A percentile compares a stretch with the other conserved stretches of the same genome.
These are phyloP conservation scores for Zymoseptoria ardabiliae DNA, from an alignment of 2,329 filamentous ascomycete species.

Conservation along the genomic window DNA sequence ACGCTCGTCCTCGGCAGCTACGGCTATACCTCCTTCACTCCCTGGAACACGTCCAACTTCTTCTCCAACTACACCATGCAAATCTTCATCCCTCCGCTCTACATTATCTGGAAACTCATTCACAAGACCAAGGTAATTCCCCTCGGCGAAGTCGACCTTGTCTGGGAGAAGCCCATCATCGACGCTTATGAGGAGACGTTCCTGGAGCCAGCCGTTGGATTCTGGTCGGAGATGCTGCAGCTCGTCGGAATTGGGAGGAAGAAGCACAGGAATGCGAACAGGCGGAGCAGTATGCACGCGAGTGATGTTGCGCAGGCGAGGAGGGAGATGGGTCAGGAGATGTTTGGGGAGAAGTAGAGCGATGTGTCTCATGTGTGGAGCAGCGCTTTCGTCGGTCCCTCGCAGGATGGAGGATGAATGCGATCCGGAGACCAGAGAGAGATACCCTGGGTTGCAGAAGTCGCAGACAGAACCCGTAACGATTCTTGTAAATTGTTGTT, in stretches of 20 bases:
- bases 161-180: conserved; percentile 53
- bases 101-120: conserved; percentile 52
- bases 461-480: neutral
- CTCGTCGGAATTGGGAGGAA: conserved; percentile 32
- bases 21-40: conserved; percentile 48
- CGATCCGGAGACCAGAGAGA: neutral
- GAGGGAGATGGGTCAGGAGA: conserved; percentile 6
- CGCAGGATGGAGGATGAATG: too few species aligned
- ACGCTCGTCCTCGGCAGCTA: conserved; percentile 41
- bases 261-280: conserved; percentile 8
- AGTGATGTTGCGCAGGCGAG: conserved; percentile 9
- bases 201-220: conserved; percentile 40
- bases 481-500: neutral
- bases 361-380: neutral
- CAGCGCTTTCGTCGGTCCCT: neutral
- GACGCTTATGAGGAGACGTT: conserved; percentile 52
- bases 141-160: conserved; percentile 49
- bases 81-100: conserved; percentile 18
- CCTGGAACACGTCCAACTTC: conserved; percentile 39
- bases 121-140: conserved; percentile 51
- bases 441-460: neutral
- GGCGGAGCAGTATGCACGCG: conserved; percentile 6
- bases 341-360: conserved; percentile 14
- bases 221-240: conserved; percentile 47
- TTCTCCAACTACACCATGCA: conserved; percentile 44